These are phyloP conservation scores for Fusarium sp. DNA, from an alignment of 2,329 filamentous ascomycete species.

Conservation along the genomic window DNA sequence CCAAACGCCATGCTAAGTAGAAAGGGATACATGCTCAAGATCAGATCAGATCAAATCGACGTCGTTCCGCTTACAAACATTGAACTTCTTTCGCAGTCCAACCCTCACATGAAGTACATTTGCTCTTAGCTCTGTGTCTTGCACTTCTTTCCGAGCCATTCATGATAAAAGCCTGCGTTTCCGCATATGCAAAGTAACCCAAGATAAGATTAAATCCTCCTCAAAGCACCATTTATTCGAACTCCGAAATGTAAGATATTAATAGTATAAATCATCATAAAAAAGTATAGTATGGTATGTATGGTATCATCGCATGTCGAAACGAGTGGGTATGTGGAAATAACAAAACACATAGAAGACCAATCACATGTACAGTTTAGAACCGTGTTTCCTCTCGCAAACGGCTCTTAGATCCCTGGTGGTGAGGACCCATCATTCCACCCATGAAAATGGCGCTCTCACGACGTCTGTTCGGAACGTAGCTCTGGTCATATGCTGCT, in stretches of 20 bases:
- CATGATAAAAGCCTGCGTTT: slow-evolving; percentile 7
- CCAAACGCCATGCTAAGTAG: slow-evolving; percentile 37
- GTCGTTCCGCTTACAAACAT: slow-evolving; percentile 7
- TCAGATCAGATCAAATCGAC: slow-evolving; percentile 4
- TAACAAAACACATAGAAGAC: slow-evolving; percentile 45
- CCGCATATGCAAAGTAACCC: slow-evolving; percentile 4
- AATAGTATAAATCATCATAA: slow-evolving; percentile 43
- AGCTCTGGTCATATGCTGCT: slow-evolving; percentile 55
- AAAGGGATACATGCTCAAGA: slow-evolving; percentile 16
- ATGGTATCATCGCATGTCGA: slow-evolving; percentile 50
- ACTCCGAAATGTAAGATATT: slow-evolving; percentile 43
- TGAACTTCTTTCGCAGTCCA: slow-evolving; percentile 3
- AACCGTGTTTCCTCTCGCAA: slow-evolving; percentile 68
- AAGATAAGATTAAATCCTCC: slow-evolving; percentile 28
- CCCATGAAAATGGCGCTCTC: slow-evolving; percentile 73
- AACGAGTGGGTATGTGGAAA: slow-evolving; percentile 53
- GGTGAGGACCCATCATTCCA: slow-evolving; percentile 61
- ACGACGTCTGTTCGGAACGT: slow-evolving; percentile 64
- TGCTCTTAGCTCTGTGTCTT: background rate
- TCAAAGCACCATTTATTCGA: slow-evolving; percentile 13
- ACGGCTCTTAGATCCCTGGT: slow-evolving; percentile 66
- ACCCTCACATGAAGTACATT: slow-evolving; percentile 8
- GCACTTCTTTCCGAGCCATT: slow-evolving; percentile 2
- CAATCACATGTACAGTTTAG: slow-evolving; percentile 50
- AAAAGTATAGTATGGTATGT: slow-evolving; percentile 37